Evolutionary conservation across 2,329 filamentous ascomycete genomes (phyloP).

Genomic region (Byssochlamys sp.): DNA sequence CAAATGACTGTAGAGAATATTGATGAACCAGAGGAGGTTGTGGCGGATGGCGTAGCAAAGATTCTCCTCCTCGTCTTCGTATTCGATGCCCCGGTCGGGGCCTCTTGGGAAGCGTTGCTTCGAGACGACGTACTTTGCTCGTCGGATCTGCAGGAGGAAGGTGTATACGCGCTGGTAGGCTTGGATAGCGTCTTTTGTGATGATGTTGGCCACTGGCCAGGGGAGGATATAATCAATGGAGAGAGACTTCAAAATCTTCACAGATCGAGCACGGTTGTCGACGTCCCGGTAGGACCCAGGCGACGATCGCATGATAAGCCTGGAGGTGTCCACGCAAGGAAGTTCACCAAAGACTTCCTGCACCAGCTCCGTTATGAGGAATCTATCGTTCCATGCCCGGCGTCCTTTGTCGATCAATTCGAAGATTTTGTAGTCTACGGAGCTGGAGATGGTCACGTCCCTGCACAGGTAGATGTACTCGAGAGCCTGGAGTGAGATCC

Average conservation of each 20-base stretch:
- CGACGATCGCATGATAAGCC: constrained; percentile 50
- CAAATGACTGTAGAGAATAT: constrained; percentile 65
- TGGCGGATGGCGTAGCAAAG: constrained; percentile 48
- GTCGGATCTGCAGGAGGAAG: constrained; percentile 66
- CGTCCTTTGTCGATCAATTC: constrained; percentile 57
- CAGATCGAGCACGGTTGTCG: constrained; percentile 46
- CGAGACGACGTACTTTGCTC: constrained; percentile 59
- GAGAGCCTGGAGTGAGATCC: constrained; percentile 55
- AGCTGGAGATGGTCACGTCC: constrained; percentile 59
- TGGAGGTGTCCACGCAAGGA: constrained; percentile 48
- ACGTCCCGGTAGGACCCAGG: constrained; percentile 34
- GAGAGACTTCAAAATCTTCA: constrained; percentile 55
- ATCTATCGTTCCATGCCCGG: constrained; percentile 67
- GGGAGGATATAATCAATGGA: constrained; percentile 58
- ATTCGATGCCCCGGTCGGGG: constrained; percentile 21
- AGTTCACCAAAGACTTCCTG: constrained; percentile 58
- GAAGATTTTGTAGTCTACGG: constrained; percentile 62
- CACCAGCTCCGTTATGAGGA: constrained; percentile 66
- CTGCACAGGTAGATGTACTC: constrained; percentile 66
- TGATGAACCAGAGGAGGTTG: constrained; percentile 67
- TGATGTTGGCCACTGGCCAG: constrained; percentile 60
- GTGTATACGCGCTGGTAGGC: constrained; percentile 65
- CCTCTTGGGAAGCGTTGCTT: constrained; percentile 33
- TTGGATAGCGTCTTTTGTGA: constrained; percentile 54
- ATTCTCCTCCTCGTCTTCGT: constrained; percentile 29